phyloP scores from a whole-genome alignment of 805 yeast species.

The Starmera quercuum region DNA sequence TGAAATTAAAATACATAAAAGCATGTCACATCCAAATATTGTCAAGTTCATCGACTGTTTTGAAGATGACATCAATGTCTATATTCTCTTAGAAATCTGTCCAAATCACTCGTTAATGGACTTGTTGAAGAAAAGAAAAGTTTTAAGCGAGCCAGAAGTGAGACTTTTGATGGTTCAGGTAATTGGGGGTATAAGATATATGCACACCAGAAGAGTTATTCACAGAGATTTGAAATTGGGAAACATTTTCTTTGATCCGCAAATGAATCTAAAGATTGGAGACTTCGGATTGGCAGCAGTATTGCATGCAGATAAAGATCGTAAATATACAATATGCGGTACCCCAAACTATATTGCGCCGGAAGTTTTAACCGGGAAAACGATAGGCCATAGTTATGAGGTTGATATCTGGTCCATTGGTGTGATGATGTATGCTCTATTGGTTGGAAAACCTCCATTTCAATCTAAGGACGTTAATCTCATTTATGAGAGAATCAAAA shows the following conservation, averaged over 20 bases:
- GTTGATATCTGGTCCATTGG: conserved; percentile 99
- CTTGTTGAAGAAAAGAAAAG: conserved; percentile 72
- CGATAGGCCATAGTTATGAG: conserved; percentile 84
- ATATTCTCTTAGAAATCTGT: conserved; percentile 89
- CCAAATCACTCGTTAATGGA: conserved; percentile 95
- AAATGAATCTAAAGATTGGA: conserved; percentile 93
- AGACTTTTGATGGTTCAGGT: conserved; percentile 86
- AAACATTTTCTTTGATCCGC: conserved; percentile 87
- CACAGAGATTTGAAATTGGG: conserved; percentile 96
- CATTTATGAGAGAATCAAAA: conserved; percentile 87
- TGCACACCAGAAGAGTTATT: conserved; percentile 86
- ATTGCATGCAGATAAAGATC: conserved; percentile 60
- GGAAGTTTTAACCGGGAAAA: conserved; percentile 86
- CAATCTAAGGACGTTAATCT: conserved; percentile 91
- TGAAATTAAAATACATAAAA: conserved; percentile 91
- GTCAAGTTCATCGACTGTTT: conserved; percentile 94
- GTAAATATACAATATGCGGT: conserved; percentile 93
- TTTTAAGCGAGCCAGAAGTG: conserved; percentile 87
- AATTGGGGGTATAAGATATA: conserved; percentile 87
- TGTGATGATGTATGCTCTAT: conserved; percentile 87
- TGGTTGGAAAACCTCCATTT: conserved; percentile 95
- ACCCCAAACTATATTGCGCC: conserved; percentile 99
- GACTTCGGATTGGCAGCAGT: conserved; percentile 98
- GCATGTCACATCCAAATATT: conserved; percentile 80
- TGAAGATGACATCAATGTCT: conserved; percentile 92